Conservation (phyloP, 176 grass and related monocot species). For the Olyra latifolia region DNA sequence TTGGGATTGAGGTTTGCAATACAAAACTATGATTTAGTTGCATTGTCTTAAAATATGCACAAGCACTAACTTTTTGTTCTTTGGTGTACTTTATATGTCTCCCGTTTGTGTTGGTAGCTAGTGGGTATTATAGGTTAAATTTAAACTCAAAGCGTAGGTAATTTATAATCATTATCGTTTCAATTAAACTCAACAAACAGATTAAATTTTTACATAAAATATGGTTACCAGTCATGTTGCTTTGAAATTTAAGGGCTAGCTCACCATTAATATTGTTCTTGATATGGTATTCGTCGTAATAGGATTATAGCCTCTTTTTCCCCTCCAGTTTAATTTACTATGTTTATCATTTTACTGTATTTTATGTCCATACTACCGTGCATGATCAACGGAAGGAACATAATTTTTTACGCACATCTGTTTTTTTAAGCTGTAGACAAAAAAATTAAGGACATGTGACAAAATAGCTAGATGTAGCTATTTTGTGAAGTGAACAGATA, state of each 20-base stretch:
- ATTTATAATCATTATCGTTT: neutral
- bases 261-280: neutral
- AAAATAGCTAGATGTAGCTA: neutral
- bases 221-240: neutral
- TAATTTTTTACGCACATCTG: neutral
- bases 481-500: neutral
- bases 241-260: neutral
- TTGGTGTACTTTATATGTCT: neutral
- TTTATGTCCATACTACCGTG: neutral
- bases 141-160: too few species aligned
- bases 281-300: neutral
- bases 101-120: neutral
- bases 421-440: neutral
- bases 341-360: neutral
- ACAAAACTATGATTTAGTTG: neutral
- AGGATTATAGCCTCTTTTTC: neutral
- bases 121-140: neutral
- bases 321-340: neutral
- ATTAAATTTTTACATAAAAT: neutral
- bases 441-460: neutral
- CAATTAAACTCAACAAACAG: neutral
- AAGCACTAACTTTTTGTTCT: neutral
- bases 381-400: neutral
- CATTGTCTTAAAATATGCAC: neutral
- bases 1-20: neutral